Percentiles rank a stretch among this genome's conserved stretches.
These are phyloP conservation scores for Hygrophila difformis DNA, from an alignment of 257 asterid species.

Conservation along the genomic window DNA sequence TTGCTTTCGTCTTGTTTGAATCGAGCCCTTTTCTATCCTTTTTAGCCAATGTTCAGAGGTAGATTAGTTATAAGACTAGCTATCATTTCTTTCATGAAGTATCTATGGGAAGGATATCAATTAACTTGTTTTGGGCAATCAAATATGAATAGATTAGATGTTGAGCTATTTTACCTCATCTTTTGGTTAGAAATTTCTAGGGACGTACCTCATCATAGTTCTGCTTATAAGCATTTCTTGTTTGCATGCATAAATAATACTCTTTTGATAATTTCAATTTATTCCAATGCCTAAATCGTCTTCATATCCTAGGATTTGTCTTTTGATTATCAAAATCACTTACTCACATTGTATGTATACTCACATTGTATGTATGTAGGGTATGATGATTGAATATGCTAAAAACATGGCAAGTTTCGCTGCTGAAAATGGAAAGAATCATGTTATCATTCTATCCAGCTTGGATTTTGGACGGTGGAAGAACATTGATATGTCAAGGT, in stretches of 20 bases:
- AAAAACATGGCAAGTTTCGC: constrained; percentile 77
- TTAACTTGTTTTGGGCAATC: too few species aligned
- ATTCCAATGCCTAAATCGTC: background rate
- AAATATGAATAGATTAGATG: too few species aligned
- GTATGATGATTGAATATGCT: constrained; percentile 76
- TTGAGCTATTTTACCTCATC: too few species aligned
- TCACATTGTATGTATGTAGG: constrained; percentile 41
- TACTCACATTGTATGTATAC: constrained; percentile 13
- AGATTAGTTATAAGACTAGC: too few species aligned
- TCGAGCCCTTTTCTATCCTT: too few species aligned
- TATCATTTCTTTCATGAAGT: too few species aligned
- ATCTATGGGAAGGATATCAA: too few species aligned
- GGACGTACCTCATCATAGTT: background rate
- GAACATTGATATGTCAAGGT: constrained; percentile 79
- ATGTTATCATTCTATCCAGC: constrained; percentile 73
- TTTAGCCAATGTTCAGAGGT: too few species aligned
- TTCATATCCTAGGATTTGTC: background rate
- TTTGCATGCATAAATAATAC: background rate
- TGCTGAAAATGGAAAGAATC: constrained; percentile 62
- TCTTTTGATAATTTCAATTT: background rate
- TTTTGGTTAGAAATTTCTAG: background rate
- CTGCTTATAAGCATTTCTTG: background rate
- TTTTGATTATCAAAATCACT: background rate
- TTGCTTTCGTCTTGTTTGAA: too few species aligned
- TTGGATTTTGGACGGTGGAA: constrained; percentile 87